A percentile compares a stretch with the other conserved stretches of the same genome.
These are phyloP conservation scores for Strombidium stylifer DNA, from an alignment of 73 alveolate genomes.

Conservation along the genomic window DNA sequence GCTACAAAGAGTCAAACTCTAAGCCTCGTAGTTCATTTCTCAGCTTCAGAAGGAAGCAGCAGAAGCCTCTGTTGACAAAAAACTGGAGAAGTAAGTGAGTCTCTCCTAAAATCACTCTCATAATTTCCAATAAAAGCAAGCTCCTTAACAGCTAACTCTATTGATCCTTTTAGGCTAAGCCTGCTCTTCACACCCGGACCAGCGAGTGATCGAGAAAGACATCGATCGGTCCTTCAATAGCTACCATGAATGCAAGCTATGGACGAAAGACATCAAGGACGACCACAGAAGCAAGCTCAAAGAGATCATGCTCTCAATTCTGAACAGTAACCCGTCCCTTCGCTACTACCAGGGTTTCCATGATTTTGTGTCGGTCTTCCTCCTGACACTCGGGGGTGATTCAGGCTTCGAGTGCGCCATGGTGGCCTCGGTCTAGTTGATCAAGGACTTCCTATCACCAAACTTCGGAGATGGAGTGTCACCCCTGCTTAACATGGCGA, in stretches of 20 bases:
- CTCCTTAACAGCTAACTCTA: neutral
- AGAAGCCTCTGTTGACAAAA: neutral
- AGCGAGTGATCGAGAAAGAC: constrained; percentile 9
- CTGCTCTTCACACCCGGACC: neutral
- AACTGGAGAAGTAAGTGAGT: neutral
- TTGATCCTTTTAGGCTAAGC: neutral
- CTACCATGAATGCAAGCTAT: constrained; percentile 7
- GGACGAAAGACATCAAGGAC: neutral
- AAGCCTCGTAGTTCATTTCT: no score
- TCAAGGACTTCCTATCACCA: constrained; percentile 40
- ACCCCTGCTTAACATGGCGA: constrained; percentile 35
- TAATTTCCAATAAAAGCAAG: no score
- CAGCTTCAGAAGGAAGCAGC: neutral
- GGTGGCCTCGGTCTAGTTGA: constrained; percentile 19
- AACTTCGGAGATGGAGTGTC: constrained; percentile 49
- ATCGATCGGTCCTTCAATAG: constrained; percentile 27
- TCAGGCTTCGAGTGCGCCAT: constrained; percentile 20
- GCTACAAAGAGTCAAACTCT: neutral
- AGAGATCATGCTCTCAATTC: constrained; percentile 1
- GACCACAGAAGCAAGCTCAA: neutral
- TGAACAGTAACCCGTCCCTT: neutral
- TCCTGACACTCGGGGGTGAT: constrained; percentile 25
- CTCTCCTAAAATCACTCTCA: neutral
- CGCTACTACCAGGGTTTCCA: constrained; percentile 48
- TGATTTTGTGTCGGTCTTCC: constrained; percentile 42